phyloP scores from a whole-genome alignment of 2,329 filamentous ascomycete species.

The Aspergillus sp. region DNA sequence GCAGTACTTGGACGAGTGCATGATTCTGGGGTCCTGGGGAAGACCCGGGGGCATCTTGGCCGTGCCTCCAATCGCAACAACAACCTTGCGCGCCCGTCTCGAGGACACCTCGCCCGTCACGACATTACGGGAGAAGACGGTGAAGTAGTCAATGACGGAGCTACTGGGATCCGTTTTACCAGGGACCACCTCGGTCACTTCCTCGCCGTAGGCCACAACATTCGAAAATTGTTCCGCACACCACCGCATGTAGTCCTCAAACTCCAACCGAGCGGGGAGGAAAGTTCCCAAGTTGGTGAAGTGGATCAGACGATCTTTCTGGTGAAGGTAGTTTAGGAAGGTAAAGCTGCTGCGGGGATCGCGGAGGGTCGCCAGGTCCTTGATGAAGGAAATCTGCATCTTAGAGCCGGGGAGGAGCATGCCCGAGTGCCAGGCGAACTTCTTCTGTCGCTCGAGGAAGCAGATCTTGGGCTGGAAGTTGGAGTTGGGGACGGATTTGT shows the following conservation, averaged over 20 bases:
- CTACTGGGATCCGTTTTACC: slow-evolving; percentile 44
- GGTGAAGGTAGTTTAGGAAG: slow-evolving; percentile 89
- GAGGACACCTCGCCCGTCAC: slow-evolving; percentile 40
- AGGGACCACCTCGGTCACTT: slow-evolving; percentile 69
- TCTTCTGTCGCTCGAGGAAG: slow-evolving; percentile 79
- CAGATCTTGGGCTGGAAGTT: slow-evolving; percentile 62
- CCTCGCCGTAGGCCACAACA: slow-evolving; percentile 69
- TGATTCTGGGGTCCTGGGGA: slow-evolving; percentile 64
- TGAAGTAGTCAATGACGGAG: slow-evolving; percentile 59
- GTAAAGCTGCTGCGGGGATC: slow-evolving; percentile 89
- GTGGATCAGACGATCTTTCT: slow-evolving; percentile 73
- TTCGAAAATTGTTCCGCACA: slow-evolving; percentile 74
- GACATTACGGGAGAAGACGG: slow-evolving; percentile 60
- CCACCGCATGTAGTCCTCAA: slow-evolving; percentile 94
- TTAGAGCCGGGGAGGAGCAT: slow-evolving; percentile 91
- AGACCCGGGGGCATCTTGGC: slow-evolving; percentile 67
- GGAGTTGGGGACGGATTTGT: slow-evolving; percentile 35
- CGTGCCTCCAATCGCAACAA: slow-evolving; percentile 63
- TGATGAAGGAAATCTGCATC: slow-evolving; percentile 98
- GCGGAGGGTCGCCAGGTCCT: slow-evolving; percentile 85
- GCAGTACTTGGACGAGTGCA: slow-evolving; percentile 86
- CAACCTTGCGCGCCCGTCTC: slow-evolving; percentile 46
- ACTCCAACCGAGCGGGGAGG: slow-evolving; percentile 78
- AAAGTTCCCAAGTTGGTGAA: slow-evolving; percentile 92
- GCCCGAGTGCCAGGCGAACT: slow-evolving; percentile 88